Base-by-base conservation (phyloP, 352 stramenopile species). In the Phytophthora foliorum region DNA sequence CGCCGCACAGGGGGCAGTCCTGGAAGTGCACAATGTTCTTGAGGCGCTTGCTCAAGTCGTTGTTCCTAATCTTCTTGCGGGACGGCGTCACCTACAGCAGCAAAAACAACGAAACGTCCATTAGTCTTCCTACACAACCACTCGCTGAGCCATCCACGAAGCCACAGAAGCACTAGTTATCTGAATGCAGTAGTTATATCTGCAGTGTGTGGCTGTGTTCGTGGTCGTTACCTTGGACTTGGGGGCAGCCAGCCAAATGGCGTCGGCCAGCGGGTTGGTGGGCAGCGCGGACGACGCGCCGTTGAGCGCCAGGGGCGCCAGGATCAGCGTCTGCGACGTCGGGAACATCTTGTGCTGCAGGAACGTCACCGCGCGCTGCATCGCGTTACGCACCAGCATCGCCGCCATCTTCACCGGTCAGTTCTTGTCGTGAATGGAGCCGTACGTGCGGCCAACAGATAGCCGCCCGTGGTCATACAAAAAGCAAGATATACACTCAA, bases 1-100 rank as follows among this genome's bases (percentile, higher is more conserved):
- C 80, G 58, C 86, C 83, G 51, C 89, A 96, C 61, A 95, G 57
- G 36, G 85, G 72, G 57, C 89, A 96, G 69, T 86, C 74, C 76
- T 96, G 89, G 60, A 96, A 94, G 78, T 96, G 89, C 70, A 96
- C 89, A 57, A 96, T 96, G 80, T 96, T 96, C 80, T 95, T 95
- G 36, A 96, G 72, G 25, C 89, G 89, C 81, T 96, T 96, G 74
- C 66, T 92, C 59, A 86, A 78, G 64, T 91, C 76, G 77, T 96
- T 96, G 83, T 96, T 96, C 62, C 86, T 77, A 81, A 96, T 96
- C 63, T 86, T 89, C 80, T 96, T 96, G 62, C 88, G 85, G 41
- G 79, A 90, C 48, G 84, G 89, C 66, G 89, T 96, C 70, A 96
- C 89, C 87, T 95, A 75, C 27, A 70, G 38, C 57, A 65, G 24